Evolutionary conservation across 371 early-diverging fungal species (phyloP), one percentile per base, ranked within the genome.

Genomic region (Rhizopus microsporus): DNA sequence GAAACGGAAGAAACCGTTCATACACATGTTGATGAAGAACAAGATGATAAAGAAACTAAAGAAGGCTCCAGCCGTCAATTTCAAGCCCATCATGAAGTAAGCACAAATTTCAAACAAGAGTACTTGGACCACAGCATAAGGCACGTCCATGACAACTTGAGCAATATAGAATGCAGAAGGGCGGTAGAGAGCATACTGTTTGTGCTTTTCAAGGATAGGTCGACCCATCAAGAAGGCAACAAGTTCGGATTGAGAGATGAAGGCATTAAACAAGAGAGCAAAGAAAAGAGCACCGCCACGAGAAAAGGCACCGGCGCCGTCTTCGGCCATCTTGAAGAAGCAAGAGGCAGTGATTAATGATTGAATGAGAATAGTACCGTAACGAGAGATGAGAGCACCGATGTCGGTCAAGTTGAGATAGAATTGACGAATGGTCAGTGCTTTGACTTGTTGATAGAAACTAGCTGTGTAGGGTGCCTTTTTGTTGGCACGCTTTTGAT

Each of bases 201-300:
- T 86, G 67, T 88, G 88, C 62, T 88, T 90, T 64, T 85, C 82
- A 13, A 88, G 61, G 23, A 87, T 72, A 16, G 80, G 82, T 13
- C 87, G 83, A 37, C 85, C 87, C 15, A 68, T 72, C 59, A 85
- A 59, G 47, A 74, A 76, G 9, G 68, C 63, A 12, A 83, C 77
- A 6, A 85, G 50, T 54, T 83, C 82, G 3, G 80, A 57, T 60
- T 81, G 78, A 16, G 82, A 64, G n/a, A 82, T 71, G 16, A 88
- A 76, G 13, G 82, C 57, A 38, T 78, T 85, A 59, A 86, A 83
- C 16, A 88, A 57, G 1, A 80, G 60, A 9, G 81, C 67, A 43
- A 84, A 83, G 49, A 83, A 85, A 12, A 87, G 57, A 30, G 83
- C 88, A 72, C 90, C 91, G 46, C 90, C 88, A 43, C 93, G 84